phyloP scores from a whole-genome alignment of 2,329 filamentous ascomycete species.

The Nemania diffusa region DNA sequence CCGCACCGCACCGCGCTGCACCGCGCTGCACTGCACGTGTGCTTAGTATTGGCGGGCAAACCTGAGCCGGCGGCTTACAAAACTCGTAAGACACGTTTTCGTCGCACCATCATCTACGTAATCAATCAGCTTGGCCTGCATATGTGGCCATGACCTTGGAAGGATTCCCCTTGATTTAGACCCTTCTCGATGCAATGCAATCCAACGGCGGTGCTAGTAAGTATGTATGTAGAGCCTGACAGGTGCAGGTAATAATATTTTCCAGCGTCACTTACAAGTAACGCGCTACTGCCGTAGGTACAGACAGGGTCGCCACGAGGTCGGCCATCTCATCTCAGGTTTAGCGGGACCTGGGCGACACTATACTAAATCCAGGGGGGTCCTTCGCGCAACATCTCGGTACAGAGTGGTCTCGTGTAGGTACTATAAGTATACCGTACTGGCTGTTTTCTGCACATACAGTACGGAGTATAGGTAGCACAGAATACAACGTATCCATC shows the following conservation, averaged over 20 bases:
- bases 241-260: constrained; percentile 16
- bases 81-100: constrained; percentile 19
- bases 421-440: background rate
- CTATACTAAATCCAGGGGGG: constrained; percentile 12
- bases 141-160: constrained; percentile 15
- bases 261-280: background rate
- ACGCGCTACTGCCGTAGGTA: constrained; percentile 7
- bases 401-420: background rate
- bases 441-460: too few species aligned
- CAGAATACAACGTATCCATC: background rate
- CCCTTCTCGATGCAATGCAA: constrained; percentile 17
- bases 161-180: constrained; percentile 23
- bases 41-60: background rate
- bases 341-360: constrained; percentile 19
- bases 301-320: constrained; percentile 36
- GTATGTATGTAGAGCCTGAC: background rate
- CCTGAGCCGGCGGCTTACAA: background rate
- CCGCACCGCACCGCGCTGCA: background rate
- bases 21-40: background rate
- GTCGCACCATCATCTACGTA: constrained; percentile 20
- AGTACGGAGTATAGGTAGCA: too few species aligned
- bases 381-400: background rate
- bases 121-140: constrained; percentile 17
- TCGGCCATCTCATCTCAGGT: constrained; percentile 21
- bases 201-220: constrained; percentile 24